Conservation (phyloP, 164 flowering plant genomes). For the Dillenia turbinata region DNA sequence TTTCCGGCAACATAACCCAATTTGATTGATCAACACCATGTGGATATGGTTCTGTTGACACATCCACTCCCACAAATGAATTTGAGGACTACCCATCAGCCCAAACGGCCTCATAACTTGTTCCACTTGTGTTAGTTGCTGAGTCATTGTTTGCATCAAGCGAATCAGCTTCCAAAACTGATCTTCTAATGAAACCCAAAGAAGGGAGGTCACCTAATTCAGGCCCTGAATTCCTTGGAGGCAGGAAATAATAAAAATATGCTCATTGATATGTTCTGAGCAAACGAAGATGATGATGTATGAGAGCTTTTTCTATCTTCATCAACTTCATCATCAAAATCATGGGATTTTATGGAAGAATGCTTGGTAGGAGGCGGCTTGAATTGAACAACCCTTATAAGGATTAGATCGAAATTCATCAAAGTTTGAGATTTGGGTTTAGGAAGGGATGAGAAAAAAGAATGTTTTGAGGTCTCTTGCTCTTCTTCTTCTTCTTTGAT, state of each 20-base stretch:
- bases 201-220: conserved; percentile 37
- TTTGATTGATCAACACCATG: conserved; percentile 14
- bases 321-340: conserved; percentile 32
- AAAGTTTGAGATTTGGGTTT: neutral
- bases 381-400: conserved; percentile 63
- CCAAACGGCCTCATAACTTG: conserved; percentile 12
- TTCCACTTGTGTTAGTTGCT: conserved; percentile 5
- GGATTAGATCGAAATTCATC: conserved; percentile 2
- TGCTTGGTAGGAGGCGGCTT: conserved; percentile 42
- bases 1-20: conserved; percentile 9
- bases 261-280: conserved; percentile 29
- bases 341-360: conserved; percentile 1
- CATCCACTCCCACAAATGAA: conserved; percentile 3
- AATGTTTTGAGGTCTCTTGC: neutral
- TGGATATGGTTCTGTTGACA: neutral
- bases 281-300: conserved; percentile 11
- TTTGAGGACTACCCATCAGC: conserved; percentile 10
- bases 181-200: conserved; percentile 47
- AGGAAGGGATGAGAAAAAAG: conserved; percentile 16
- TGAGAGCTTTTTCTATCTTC: conserved; percentile 20
- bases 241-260: conserved; percentile 71
- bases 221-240: conserved; percentile 44
- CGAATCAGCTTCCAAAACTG: conserved; percentile 44
- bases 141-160: conserved; percentile 1
- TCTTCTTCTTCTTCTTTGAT: too few relatives aligned